Evolutionary conservation across 2,329 filamentous ascomycete genomes (phyloP), one percentile per base, ranked within the genome.

Genomic region (Sphaerulina musiva): DNA sequence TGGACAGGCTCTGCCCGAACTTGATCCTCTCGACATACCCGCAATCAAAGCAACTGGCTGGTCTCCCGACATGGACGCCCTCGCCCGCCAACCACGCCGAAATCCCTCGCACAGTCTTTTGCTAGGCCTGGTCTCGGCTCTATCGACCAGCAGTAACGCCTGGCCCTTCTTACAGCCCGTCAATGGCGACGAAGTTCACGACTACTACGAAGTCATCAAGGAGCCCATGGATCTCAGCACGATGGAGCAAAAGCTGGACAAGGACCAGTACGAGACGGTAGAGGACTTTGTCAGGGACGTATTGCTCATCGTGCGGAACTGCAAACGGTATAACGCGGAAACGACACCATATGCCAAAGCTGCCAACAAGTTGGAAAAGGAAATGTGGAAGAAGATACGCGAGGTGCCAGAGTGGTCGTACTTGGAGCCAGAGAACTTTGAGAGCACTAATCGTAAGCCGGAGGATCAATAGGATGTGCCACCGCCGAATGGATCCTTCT

Each of bases 161-260:
- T 98, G 93, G 93, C 93, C 93, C 0, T 98, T 98, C 76, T 80
- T 93, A 32, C 82, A 89, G 26, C 92, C 93, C 0, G 93, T 98
- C 62, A 96, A 95, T 69, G 85, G 86, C 62, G 93, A 98, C 65
- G 93, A 97, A 62, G 93, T 98, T 0, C 84, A 89, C n/a, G 93
- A 98, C 70, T 98, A 98, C 74, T 97, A 97, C 76, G 89, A 95
- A 56, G 91, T 97, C 57, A 98, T 98, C 76, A 91, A 91, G 68
- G 87, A 95, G 70, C 93, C 93, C 36, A 98, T 98, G 93, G 93
- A 96, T 68, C 78, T 96, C 46, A 85, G 82, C 46, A 96, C 91
- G 17, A 97, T 98, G 92, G 93, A 97, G 72, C 84, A 83, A 63
- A 95, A 95, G 72, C 85, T 96, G 59, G 91, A 97, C 67, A 89